Evolutionary conservation across 495 filamentous ascomycete genomes (phyloP).

Genomic region (Penicillium egyptiacum): DNA sequence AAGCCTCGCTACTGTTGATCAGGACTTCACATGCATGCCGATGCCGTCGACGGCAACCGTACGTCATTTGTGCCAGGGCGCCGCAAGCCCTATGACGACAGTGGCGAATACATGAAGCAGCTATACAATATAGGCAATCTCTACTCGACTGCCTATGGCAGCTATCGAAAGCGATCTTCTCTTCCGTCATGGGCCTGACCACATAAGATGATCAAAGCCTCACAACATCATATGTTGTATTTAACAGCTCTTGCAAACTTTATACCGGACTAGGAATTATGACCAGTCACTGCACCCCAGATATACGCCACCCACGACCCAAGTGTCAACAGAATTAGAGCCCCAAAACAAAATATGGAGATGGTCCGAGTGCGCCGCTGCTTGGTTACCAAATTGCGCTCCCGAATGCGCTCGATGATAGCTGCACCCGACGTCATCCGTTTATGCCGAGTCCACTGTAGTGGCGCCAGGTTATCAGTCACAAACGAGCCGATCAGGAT

Average conservation of each 20-base stretch:
- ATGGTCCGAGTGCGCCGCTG: constrained; percentile 24
- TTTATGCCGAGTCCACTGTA: constrained; percentile 47
- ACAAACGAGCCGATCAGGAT: constrained; percentile 30
- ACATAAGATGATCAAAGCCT: not conserved
- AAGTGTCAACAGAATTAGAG: constrained; percentile 30
- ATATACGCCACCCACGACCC: constrained; percentile 47
- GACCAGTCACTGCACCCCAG: constrained; percentile 44
- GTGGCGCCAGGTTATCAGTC: constrained; percentile 27
- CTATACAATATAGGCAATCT: not conserved
- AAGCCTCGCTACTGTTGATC: not conserved
- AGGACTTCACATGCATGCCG: not conserved
- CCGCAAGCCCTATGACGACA: constrained; percentile 3
- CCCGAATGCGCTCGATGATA: constrained; percentile 30
- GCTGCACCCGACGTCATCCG: constrained; percentile 32
- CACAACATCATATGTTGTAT: constrained; percentile 3
- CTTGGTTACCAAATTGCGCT: constrained; percentile 27
- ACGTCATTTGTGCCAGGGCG: constrained; percentile 7
- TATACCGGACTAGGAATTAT: constrained; percentile 25
- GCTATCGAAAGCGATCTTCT: constrained; percentile 1
- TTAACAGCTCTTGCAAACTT: constrained; percentile 23
- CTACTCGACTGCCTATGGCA: not conserved
- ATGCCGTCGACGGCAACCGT: not conserved
- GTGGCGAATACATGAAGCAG: constrained; percentile 8
- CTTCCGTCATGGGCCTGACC: not conserved
- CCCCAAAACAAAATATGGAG: constrained; percentile 32